These are phyloP conservation scores for Torulaspora pretoriensis DNA, from an alignment of 1,139 yeast genomes.

Conservation along the genomic window DNA sequence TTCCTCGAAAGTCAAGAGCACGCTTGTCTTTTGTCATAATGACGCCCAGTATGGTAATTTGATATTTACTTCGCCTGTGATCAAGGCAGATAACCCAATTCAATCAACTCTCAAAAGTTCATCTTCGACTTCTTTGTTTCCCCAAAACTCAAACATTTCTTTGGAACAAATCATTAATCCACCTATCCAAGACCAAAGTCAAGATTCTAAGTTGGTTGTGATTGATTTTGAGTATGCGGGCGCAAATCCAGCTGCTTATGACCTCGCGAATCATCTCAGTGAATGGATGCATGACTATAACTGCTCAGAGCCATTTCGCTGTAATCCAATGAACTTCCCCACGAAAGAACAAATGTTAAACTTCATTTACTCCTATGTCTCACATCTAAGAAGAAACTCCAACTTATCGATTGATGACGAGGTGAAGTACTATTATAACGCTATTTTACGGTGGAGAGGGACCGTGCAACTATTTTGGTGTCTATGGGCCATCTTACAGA, in stretches of 20 bases:
- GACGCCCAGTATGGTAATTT: constrained; percentile 96
- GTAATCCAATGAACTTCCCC: constrained; percentile 65
- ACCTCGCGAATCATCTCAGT: constrained; percentile 80
- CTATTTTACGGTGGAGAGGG: constrained; percentile 74
- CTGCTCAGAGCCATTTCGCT: constrained; percentile 46
- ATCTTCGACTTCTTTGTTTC: constrained; percentile 25
- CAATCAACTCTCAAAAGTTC: constrained; percentile 35
- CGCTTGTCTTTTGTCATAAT: constrained; percentile 80
- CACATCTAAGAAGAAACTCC: constrained; percentile 30
- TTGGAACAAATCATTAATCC: constrained; percentile 39
- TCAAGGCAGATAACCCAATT: constrained; percentile 18
- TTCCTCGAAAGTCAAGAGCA: constrained; percentile 37
- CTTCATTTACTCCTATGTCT: constrained; percentile 67
- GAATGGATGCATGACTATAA: constrained; percentile 98
- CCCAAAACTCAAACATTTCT: constrained; percentile 35
- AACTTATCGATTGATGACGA: constrained; percentile 45
- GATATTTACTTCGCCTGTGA: constrained; percentile 44
- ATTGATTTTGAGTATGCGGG: constrained; percentile 97
- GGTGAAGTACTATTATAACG: constrained; percentile 56
- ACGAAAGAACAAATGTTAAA: constrained; percentile 61
- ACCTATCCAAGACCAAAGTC: constrained; percentile 39
- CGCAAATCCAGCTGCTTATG: constrained; percentile 86
- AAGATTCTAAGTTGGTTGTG: constrained; percentile 78
- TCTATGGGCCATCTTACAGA: constrained; percentile 86
- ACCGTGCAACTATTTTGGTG: constrained; percentile 80